Percentiles rank a stretch among this genome's conserved stretches.
Conservation (phyloP, 306 rosid genomes). For the Trichosanthes cucumerina region DNA sequence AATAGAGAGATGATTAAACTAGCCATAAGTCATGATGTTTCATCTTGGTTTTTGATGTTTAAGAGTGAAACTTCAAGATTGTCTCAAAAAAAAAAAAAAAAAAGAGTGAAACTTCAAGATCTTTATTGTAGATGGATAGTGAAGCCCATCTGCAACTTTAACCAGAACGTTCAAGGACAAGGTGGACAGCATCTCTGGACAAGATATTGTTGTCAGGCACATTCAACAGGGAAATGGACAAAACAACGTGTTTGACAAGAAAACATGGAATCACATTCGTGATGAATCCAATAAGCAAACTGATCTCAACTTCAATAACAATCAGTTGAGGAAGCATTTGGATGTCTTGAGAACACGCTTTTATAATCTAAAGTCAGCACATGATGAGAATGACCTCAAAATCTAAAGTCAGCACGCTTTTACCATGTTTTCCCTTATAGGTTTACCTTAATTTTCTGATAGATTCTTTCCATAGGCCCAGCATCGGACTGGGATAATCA, state of each 20-base stretch:
- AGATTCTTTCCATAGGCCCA: slow-evolving; percentile 34
- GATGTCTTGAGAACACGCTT: slow-evolving; percentile 82
- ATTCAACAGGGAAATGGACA: slow-evolving; percentile 62
- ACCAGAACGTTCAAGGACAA: too few species aligned
- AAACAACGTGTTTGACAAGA: slow-evolving; percentile 74
- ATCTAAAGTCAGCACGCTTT: slow-evolving; percentile 43
- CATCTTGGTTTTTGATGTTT: too few species aligned
- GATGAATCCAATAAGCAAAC: slow-evolving; percentile 69
- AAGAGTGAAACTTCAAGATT: too few species aligned
- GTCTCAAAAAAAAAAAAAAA: too few species aligned
- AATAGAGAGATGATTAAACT: too few species aligned
- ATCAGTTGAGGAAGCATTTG: slow-evolving; percentile 27
- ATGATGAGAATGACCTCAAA: slow-evolving; percentile 63
- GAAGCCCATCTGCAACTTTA: too few species aligned
- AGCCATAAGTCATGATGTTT: too few species aligned
- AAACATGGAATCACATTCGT: slow-evolving; percentile 74
- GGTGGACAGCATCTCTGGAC: too few species aligned
- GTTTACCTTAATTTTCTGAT: slow-evolving; percentile 15
- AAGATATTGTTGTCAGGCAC: slow-evolving; percentile 42
- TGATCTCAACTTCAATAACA: slow-evolving; percentile 74
- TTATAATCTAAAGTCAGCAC: slow-evolving; percentile 47
- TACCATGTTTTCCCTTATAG: not conserved
- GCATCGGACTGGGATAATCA: slow-evolving; percentile 44
- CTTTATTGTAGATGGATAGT: too few species aligned
- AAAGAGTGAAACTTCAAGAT: too few species aligned